Base-by-base conservation (phyloP, 2,329 filamentous ascomycete genomes). In the Trichophaea hybrida region DNA sequence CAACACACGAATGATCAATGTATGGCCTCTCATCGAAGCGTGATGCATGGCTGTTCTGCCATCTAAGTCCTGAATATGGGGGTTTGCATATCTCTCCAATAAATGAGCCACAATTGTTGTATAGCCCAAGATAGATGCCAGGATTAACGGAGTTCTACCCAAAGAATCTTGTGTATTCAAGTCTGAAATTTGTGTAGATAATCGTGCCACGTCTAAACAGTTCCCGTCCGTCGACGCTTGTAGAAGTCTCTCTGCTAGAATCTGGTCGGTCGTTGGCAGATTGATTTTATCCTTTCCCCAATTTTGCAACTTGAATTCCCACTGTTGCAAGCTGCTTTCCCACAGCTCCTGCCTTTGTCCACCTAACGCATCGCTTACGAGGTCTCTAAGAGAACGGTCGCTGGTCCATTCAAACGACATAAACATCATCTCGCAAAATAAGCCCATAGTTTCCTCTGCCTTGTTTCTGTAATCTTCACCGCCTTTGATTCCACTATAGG, bases 1-100 rank as follows among this genome's bases (percentile, higher is more conserved):
- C 10, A 53, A 17, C 5, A 6, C 31, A 17, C 50, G 50, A 24
- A 53, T 7, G 50, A 53, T 31, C 8, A 31, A 53, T 53, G 50
- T 53, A 37, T 53, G 50, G 6, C 50, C 50, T 33, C 50, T 24
- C 50, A 53, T 53, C 7, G 50, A 53, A 31, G 50, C 50, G 15
- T 53, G 34, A 24, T 53, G 50, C 31, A 53, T 8, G 7, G 6
- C 7, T 6, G 50, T 53, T 53, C 50, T 53, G 5, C 33, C 24
- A 15, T 8, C 7, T 7, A 7, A 7, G 7, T 50, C 46, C 10
- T 24, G 50, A 7, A 37, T 37, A 31, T 37, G 24, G 6, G 34
- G 6, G 7, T 37, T 34, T 7, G 12, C 12, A 7, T 24, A 7
- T 50, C 17, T 24, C 24, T 31, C 17, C 46, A 50, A 15, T 15